A percentile compares a stretch with the other conserved stretches of the same genome.
phyloP scores from a whole-genome alignment of 2,329 filamentous ascomycete species.

The Knufia petricola region DNA sequence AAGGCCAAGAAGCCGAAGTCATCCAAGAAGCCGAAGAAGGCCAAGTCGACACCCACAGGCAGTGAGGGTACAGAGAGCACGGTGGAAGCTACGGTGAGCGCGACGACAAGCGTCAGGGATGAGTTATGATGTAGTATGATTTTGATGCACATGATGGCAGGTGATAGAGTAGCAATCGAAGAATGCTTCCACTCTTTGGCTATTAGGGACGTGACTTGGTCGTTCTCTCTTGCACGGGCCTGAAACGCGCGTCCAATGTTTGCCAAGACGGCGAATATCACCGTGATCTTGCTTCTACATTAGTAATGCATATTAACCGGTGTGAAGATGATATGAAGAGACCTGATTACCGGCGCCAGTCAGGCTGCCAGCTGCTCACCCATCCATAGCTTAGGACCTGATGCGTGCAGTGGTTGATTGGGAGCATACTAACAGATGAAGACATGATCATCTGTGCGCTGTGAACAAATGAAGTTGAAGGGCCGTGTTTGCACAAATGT shows the following conservation, averaged over 20 bases:
- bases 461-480: too few species aligned
- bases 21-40: conserved; percentile 26
- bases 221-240: too few species aligned
- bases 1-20: conserved; percentile 22
- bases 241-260: too few species aligned
- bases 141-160: neutral
- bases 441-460: too few species aligned
- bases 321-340: neutral
- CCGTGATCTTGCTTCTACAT: neutral
- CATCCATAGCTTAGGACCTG: too few species aligned
- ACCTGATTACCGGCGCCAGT: neutral
- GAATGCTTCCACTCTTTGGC: too few species aligned
- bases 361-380: neutral
- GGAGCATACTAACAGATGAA: too few species aligned
- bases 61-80: neutral
- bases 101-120: conserved; percentile 2
- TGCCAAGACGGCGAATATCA: neutral
- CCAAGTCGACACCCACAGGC: conserved; percentile 17
- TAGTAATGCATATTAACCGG: conserved; percentile 1
- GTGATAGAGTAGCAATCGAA: neutral
- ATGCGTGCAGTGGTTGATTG: too few species aligned
- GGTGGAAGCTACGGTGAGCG: neutral
- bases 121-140: conserved; percentile 1
- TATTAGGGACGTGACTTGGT: too few species aligned
- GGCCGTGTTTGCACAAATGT: too few species aligned